Conservation (phyloP, 129 eudicot species). For the Lactuca saligna region DNA sequence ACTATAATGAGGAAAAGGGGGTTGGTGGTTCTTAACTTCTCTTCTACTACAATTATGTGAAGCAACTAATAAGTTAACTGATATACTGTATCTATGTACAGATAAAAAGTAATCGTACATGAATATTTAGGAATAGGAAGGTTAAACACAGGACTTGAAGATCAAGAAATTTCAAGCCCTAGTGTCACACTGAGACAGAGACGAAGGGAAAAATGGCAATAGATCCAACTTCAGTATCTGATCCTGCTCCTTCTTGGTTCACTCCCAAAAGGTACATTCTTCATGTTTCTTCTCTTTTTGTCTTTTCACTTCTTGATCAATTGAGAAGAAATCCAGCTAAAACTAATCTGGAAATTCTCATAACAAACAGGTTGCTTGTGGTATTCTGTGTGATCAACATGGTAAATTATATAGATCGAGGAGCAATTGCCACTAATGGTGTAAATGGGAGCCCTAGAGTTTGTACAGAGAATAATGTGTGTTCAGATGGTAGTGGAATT, state of each 20-base stretch:
- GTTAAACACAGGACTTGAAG: conserved; percentile 35
- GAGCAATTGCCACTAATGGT: conserved; percentile 92
- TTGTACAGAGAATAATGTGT: conserved; percentile 53
- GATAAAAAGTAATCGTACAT: not conserved
- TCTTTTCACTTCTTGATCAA: conserved; percentile 11
- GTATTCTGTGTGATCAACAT: conserved; percentile 80
- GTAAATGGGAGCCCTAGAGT: conserved; percentile 69
- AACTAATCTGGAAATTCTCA: not conserved
- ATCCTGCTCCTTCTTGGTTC: conserved; percentile 83
- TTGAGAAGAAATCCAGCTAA: conserved; percentile 8
- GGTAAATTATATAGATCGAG: conserved; percentile 86
- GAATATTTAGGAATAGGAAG: conserved; percentile 22
- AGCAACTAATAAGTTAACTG: not conserved
- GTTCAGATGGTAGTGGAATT: conserved; percentile 85
- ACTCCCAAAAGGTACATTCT: conserved; percentile 74
- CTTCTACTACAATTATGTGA: conserved; percentile 1
- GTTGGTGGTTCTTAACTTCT: conserved; percentile 23
- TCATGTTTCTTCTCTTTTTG: not conserved
- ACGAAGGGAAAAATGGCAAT: conserved; percentile 33
- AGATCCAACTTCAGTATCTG: conserved; percentile 30
- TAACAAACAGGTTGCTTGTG: conserved; percentile 61
- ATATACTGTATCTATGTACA: conserved; percentile 1
- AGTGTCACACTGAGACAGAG: conserved; percentile 11
- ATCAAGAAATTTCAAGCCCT: conserved; percentile 18
- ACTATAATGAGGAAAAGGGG: conserved; percentile 6